Conservation (phyloP, 805 yeast genomes). For the Brettanomyces anomalus region DNA sequence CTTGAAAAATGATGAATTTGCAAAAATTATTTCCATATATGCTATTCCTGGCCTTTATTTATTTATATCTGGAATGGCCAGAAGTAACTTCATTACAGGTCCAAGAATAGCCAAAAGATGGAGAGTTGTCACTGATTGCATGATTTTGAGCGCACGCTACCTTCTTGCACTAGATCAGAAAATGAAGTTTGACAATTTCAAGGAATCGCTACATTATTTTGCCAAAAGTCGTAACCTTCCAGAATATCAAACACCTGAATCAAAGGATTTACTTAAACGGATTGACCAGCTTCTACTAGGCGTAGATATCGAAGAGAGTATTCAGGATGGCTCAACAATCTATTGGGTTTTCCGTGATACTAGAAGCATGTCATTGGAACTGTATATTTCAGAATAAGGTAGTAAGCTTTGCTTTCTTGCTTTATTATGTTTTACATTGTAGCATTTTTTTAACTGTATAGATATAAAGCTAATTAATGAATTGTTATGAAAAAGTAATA, state of each 20-base stretch:
- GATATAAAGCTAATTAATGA: too few relatives aligned
- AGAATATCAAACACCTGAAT: neutral
- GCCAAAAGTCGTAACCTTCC: neutral
- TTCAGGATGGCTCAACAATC: conserved; percentile 1
- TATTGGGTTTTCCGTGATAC: conserved; percentile 1
- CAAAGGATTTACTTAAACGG: neutral
- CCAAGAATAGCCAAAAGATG: neutral
- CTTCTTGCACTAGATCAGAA: neutral
- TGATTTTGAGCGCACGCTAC: neutral
- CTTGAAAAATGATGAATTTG: neutral
- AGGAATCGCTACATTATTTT: neutral
- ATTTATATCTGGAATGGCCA: conserved; percentile 2
- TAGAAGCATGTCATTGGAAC: conserved; percentile 1
- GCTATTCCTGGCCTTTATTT: conserved; percentile 2
- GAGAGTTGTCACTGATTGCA: neutral
- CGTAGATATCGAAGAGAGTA: neutral
- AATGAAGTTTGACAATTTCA: neutral
- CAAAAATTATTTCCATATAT: neutral
- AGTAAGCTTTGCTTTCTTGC: neutral
- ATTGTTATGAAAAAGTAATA: too few relatives aligned
- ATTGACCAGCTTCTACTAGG: neutral
- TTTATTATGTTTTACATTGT: too few relatives aligned
- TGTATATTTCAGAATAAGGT: neutral
- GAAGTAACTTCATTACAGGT: neutral
- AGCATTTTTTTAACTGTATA: too few relatives aligned